Evolutionary conservation across 495 filamentous ascomycete genomes (phyloP), one percentile per base, ranked within the genome.

Genomic region (Staphylotrichum longicolle): DNA sequence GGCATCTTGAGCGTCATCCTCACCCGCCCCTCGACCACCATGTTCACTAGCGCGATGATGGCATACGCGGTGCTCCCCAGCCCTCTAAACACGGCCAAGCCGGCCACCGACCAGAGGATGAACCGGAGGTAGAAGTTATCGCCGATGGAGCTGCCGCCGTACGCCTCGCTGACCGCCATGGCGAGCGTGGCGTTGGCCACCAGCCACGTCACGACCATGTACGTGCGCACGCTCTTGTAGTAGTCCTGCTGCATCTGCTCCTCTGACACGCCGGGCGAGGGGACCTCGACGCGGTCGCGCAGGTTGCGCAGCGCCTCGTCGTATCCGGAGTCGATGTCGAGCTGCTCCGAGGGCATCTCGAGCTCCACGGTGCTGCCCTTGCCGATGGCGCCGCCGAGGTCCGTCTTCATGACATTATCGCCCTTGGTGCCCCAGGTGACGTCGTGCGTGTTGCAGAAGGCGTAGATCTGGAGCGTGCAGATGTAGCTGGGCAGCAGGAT

Each of bases 381-480:
- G 35, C 83, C 83, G 8, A 86, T 80, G 7, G 94, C 94, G 14
- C 89, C 83, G 58, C 95, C 95, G 3, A 99, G 85, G 72, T 99
- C 95, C 46, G 87, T 95, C 70, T 88, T 86, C 66, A 93, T 86
- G 20, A 93, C 85, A 74, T 99, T 99, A 78, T 99, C 95, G 58
- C 95, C 95, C 74, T 99, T 99, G 32, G 95, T 99, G 49, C 94
- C 94, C 94, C 94, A 98, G 5, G 93, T 96, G 11, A 98, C 91
- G 77, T 98, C 94, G 82, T 98, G 94, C 44, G 94, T 96, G 81
- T 99, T 99, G 82, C 94, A 99, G 74, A 99, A 98, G 41, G 94
- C 94, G 79, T 99, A 99, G 44, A 98, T 91, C 74, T 98, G 95
- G 34, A 99, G 78, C 0, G 91, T 97, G 81, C 94, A 97, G 76